A percentile compares a stretch with the other conserved stretches of the same genome.
Conservation (phyloP, 371 early-diverging fungal genomes). For the Mucor lusitanicus region DNA sequence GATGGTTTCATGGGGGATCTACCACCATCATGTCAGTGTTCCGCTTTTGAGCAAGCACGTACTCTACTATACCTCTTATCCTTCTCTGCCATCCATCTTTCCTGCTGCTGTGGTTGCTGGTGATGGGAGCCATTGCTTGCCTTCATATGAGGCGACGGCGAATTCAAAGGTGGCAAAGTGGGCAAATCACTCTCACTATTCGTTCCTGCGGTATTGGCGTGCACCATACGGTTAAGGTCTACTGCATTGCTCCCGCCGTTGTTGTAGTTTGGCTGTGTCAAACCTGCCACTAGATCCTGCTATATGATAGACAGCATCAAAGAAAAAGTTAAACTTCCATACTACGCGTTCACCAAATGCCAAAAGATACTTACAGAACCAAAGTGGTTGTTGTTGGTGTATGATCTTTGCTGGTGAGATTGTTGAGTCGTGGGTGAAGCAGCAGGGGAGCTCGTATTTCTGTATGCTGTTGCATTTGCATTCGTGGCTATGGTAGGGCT, state of each 20-base stretch:
- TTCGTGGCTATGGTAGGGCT: background rate
- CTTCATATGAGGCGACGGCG: constrained; percentile 4
- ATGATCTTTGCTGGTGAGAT: background rate
- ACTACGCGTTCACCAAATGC: background rate
- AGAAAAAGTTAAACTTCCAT: background rate
- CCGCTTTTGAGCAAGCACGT: background rate
- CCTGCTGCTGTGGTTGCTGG: background rate
- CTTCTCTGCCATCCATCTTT: constrained; percentile 8
- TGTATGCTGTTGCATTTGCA: background rate
- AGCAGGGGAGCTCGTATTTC: background rate
- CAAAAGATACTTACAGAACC: constrained; percentile 9
- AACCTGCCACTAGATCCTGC: constrained; percentile 13
- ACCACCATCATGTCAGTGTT: background rate
- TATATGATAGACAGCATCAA: background rate
- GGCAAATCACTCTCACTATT: constrained; percentile 10
- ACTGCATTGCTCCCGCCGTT: background rate
- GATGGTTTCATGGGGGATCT: constrained; percentile 5
- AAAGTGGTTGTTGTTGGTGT: background rate
- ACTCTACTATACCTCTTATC: background rate
- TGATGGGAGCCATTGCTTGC: background rate
- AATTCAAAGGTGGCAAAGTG: constrained; percentile 23
- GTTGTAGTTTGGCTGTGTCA: constrained; percentile 4
- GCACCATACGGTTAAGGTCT: background rate
- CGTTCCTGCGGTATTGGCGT: background rate
- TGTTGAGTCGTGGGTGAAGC: background rate